Percentiles rank a stretch among this genome's conserved stretches.
phyloP scores from a whole-genome alignment of 108 stramenopile genomes.

The Conticribra guillardii region DNA sequence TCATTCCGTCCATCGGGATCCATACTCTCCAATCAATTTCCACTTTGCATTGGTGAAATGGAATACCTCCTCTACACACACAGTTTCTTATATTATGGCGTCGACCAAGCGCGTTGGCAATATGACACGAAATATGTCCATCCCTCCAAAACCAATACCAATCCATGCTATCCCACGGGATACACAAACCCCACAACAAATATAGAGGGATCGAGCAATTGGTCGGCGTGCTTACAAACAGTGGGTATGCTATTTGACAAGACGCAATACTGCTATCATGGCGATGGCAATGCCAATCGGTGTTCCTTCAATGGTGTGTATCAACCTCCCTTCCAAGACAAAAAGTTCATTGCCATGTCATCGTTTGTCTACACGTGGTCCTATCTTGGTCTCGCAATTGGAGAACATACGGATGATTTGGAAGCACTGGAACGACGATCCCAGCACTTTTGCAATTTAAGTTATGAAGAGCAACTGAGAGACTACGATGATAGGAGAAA shows the following conservation, averaged over 20 bases:
- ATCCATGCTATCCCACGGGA: conserved; percentile 59
- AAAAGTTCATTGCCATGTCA: conserved; percentile 69
- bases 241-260: conserved; percentile 64
- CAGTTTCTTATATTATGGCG: conserved; percentile 90
- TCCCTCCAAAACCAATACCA: conserved; percentile 44
- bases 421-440: conserved; percentile 50
- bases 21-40: conserved; percentile 75
- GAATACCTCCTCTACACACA: conserved; percentile 92
- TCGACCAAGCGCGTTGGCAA: conserved; percentile 69
- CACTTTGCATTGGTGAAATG: conserved; percentile 86
- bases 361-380: conserved; percentile 64
- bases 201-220: conserved; percentile 30
- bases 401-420: conserved; percentile 63
- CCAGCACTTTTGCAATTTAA: conserved; percentile 61
- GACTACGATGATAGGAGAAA: conserved; percentile 38
- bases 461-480: conserved; percentile 42
- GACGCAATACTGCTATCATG: conserved; percentile 9
- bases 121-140: conserved; percentile 43
- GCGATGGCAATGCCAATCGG: conserved; percentile 34
- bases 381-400: conserved; percentile 59
- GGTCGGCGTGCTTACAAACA: conserved; percentile 38
- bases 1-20: conserved; percentile 69
- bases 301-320: conserved; percentile 61
- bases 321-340: conserved; percentile 47
- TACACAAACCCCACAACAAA: conserved; percentile 40